Conservation (phyloP, 1,284 basidiomycete genomes). For the Irpex sp. region DNA sequence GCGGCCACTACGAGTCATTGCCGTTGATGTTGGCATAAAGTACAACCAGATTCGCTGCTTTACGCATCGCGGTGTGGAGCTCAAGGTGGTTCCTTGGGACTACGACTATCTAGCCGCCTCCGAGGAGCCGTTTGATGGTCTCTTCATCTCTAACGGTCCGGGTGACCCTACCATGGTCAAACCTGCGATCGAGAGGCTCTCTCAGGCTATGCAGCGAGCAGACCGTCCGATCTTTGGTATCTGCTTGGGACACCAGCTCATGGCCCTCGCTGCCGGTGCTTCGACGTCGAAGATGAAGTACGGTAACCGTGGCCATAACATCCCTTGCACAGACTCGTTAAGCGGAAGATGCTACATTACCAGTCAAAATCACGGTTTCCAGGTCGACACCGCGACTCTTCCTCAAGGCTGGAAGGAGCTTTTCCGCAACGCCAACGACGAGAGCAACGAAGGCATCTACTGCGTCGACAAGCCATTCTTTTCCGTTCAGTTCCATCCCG, state of each 20-base stretch:
- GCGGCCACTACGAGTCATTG: conserved; percentile 81
- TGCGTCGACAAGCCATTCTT: conserved; percentile 91
- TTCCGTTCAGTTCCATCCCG: conserved; percentile 99
- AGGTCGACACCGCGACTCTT: conserved; percentile 84
- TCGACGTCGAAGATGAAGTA: conserved; percentile 99
- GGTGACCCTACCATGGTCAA: conserved; percentile 91
- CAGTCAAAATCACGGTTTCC: conserved; percentile 98
- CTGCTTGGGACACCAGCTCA: conserved; percentile 96
- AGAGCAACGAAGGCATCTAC: conserved; percentile 97
- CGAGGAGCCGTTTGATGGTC: conserved; percentile 85
- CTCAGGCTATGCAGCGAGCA: conserved; percentile 67
- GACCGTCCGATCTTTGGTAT: conserved; percentile 96
- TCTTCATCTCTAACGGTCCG: conserved; percentile 98
- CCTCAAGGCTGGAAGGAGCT: conserved; percentile 89
- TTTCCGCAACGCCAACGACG: conserved; percentile 97
- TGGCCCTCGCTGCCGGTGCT: conserved; percentile 93
- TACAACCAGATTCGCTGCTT: conserved; percentile 99
- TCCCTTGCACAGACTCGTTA: conserved; percentile 93
- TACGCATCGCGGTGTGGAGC: conserved; percentile 87
- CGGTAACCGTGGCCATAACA: conserved; percentile 98
- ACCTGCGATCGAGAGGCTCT: conserved; percentile 71
- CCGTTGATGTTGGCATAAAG: conserved; percentile 98
- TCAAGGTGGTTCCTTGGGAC: conserved; percentile 98
- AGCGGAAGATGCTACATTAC: conserved; percentile 99
- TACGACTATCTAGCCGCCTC: conserved; percentile 81